A percentile compares a stretch with the other conserved stretches of the same genome.
Evolutionary conservation across 805 yeast species (phyloP).

Genomic region (Candida loeiensis): DNA sequence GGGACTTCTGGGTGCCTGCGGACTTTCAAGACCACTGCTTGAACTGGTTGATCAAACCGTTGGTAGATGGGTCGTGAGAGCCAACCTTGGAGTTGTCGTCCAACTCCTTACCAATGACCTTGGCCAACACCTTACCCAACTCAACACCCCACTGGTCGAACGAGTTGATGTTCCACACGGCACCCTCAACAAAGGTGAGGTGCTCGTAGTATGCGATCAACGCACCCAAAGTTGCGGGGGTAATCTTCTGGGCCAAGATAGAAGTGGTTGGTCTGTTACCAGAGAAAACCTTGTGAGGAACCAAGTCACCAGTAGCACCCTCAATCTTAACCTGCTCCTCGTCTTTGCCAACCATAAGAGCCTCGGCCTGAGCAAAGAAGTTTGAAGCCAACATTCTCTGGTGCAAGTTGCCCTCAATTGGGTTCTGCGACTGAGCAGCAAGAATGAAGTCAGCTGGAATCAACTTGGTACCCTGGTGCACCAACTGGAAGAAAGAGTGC

Average conservation of each 20-base stretch:
- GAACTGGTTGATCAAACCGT: constrained; percentile 91
- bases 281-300: constrained; percentile 93
- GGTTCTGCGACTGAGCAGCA: constrained; percentile 98
- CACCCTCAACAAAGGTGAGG: constrained; percentile 96
- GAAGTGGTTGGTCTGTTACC: constrained; percentile 99
- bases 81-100: constrained; percentile 52
- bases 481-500: constrained; percentile 98
- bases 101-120: constrained; percentile 88
- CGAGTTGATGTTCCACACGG: constrained; percentile 98
- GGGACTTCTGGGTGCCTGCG: neutral
- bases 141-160: constrained; percentile 99
- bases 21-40: constrained; percentile 61
- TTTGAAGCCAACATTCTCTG: constrained; percentile 98
- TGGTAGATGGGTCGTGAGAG: constrained; percentile 87
- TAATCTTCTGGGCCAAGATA: constrained; percentile 89
- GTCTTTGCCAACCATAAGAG: constrained; percentile 93
- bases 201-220: constrained; percentile 98
- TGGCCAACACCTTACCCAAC: constrained; percentile 96
- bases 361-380: constrained; percentile 98
- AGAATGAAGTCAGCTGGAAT: constrained; percentile 96
- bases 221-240: constrained; percentile 95
- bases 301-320: constrained; percentile 80
- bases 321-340: constrained; percentile 79
- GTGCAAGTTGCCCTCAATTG: constrained; percentile 88
- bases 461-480: constrained; percentile 97